A percentile compares a stretch with the other conserved stretches of the same genome.
Conservation (phyloP, 1,284 basidiomycete species). For the Tylopilus microsporus region DNA sequence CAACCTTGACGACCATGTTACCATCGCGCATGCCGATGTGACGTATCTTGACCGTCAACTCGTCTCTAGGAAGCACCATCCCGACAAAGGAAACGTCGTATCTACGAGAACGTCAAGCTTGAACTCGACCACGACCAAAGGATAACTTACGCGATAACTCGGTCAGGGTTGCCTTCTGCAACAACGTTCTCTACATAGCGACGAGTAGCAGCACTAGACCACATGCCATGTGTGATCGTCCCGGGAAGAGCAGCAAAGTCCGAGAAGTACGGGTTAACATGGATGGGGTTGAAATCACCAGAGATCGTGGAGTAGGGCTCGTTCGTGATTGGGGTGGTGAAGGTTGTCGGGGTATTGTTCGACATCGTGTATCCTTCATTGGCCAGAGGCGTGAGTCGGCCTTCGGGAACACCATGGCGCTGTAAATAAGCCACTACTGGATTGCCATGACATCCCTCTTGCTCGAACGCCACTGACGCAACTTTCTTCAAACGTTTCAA, state of each 20-base stretch:
- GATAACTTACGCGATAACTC: constrained; percentile 73
- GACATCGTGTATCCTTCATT: constrained; percentile 84
- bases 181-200: constrained; percentile 91
- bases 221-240: constrained; percentile 97
- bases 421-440: constrained; percentile 91
- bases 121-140: constrained; percentile 1
- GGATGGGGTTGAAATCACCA: constrained; percentile 97
- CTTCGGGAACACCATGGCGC: constrained; percentile 80
- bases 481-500: constrained; percentile 85
- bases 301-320: constrained; percentile 94
- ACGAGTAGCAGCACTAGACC: constrained; percentile 92
- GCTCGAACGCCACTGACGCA: constrained; percentile 80
- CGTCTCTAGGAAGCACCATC: constrained; percentile 94
- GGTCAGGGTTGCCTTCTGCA: constrained; percentile 87
- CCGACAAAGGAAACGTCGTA: constrained; percentile 93
- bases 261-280: constrained; percentile 97
- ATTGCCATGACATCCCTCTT: constrained; percentile 87
- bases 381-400: constrained; percentile 72
- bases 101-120: constrained; percentile 36
- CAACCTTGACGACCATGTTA: constrained; percentile 88
- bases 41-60: constrained; percentile 82
- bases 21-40: constrained; percentile 90
- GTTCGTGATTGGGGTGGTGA: constrained; percentile 82
- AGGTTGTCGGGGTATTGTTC: constrained; percentile 53
- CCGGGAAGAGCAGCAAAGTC: constrained; percentile 90